Evolutionary conservation across 139 green algal species (phyloP), one percentile per base, ranked within the genome.

Genomic region (Closterium sp.): DNA sequence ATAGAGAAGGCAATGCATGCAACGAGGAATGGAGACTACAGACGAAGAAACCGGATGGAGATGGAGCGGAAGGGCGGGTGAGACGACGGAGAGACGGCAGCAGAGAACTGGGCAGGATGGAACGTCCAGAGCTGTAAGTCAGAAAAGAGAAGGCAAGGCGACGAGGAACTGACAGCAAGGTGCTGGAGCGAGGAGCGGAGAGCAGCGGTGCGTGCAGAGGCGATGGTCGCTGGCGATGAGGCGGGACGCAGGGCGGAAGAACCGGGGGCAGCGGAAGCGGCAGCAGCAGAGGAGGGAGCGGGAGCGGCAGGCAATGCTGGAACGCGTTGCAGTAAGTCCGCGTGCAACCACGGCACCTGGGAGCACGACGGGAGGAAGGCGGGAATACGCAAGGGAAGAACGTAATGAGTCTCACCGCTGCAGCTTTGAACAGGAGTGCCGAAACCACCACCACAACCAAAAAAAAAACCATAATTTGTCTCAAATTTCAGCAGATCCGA

Each of bases 311-410:
- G 55, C 23, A 76, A 76, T 76, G 55, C 55, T 1, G 55, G 55
- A 19, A 76, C 55, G 55, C 94, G 83, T 86, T 94, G 89, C 89
- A 95, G 43, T 35, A 97, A 10, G 38, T 90, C 89, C 5, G 89
- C 92, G 7, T 95, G 32, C 34, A 91, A 33, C 76, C 84, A 91
- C 16, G 88, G 88, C 31, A 89, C 86, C 86, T 89, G 86, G 7
- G 55, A 19, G 55, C 23, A 28, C 55, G 55, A 76, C 25, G 25
- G 25, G 55, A 76, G 55, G 55, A 76, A 76, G 36, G 36, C 4
- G 36, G 36, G 6, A 6, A 76, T 16, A 76, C 55, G 55, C 23
- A 76, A 16, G 55, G 55, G 25, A 66, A 66, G 38, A 66, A 66
- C 38, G 38, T 10, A 66, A n/a, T n/a, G n/a, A n/a, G n/a, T n/a